A percentile compares a stretch with the other conserved stretches of the same genome.
Conservation (phyloP, 1,284 basidiomycete genomes). For the Ustilago loliicola region DNA sequence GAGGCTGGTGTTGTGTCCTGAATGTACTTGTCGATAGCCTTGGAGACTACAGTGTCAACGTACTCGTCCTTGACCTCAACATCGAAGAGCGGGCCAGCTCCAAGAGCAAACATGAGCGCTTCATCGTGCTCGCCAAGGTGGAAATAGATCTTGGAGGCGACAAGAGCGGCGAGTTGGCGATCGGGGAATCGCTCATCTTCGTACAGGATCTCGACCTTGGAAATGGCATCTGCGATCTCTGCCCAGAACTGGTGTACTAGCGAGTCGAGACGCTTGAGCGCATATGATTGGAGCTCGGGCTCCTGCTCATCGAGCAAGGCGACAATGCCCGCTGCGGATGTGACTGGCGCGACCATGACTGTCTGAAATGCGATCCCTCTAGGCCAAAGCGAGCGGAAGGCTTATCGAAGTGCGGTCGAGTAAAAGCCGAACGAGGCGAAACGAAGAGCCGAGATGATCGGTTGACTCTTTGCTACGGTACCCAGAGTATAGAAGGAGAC, state of each 20-base stretch:
- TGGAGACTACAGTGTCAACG: constrained; percentile 69
- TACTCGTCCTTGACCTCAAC: constrained; percentile 68
- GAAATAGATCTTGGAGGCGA: constrained; percentile 70
- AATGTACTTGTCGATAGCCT: constrained; percentile 70
- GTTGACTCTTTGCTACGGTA: not conserved
- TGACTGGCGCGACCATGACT: constrained; percentile 53
- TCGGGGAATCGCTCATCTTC: constrained; percentile 66
- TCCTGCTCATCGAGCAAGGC: constrained; percentile 69
- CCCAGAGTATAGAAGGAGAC: not conserved
- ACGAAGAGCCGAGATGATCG: not conserved
- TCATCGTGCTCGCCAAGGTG: constrained; percentile 69
- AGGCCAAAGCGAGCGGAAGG: not conserved
- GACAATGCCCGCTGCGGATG: constrained; percentile 65
- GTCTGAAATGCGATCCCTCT: not conserved
- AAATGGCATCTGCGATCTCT: constrained; percentile 68
- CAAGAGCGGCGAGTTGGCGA: constrained; percentile 67
- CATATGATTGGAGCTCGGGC: constrained; percentile 67
- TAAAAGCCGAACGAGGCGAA: not conserved
- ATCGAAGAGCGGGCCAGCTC: constrained; percentile 66
- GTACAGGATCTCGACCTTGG: constrained; percentile 69
- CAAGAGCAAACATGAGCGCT: constrained; percentile 69
- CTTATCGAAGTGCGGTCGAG: constrained; percentile 3
- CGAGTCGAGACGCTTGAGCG: constrained; percentile 66
- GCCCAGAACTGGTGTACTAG: constrained; percentile 69
- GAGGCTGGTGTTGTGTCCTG: constrained; percentile 31